Base-by-base conservation (phyloP, 2,329 filamentous ascomycete species). In the Fusarium sarcochroum region DNA sequence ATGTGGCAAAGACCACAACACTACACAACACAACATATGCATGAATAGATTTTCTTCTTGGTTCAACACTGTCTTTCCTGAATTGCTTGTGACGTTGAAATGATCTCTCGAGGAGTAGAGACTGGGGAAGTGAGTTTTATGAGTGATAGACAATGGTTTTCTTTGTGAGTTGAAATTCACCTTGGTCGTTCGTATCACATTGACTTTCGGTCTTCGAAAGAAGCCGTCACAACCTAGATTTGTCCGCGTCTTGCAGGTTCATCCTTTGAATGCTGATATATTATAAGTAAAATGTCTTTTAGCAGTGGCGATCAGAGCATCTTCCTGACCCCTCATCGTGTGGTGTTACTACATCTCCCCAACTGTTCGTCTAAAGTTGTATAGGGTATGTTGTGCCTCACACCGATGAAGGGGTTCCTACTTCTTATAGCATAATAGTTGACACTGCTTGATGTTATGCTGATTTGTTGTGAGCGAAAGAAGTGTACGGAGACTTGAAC, bases 21-120 rank as follows among this genome's bases (percentile, higher is more conserved):
- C 27, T 11, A 30, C 27, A 30, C 27, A 30, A 30, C 27, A 30
- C 27, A 30, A 30, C 27, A 30, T 13, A 41, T 41, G 21, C 13
- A 40, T 34, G 51, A 64, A 64, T 64, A 34, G 20, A 47, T n/a
- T 46, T 23, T 47, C 23, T 41, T 34, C 27, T 46, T 34, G 23
- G 7, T 37, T 58, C 18, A 21, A 27, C 10, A 8, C 41, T 15
- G 3, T 11, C 21, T 13, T n/a, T 17, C 9, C 3, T 35, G 3
- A 10, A 5, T 18, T n/a, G 37, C 2, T 15, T 7, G 34, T 17
- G 34, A 35, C 11, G 34, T 35, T 34, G 14, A 35, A 35, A 35
- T 15, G 8, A 35, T 17, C 15, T 7, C 8, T 7, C 27, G 15
- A 7, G 32, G 13, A 38, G 15, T 18, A 15, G 21, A 13, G 10